These are phyloP conservation scores for Huntiella decipiens DNA, from an alignment of 2,329 filamentous ascomycete genomes.

Conservation along the genomic window DNA sequence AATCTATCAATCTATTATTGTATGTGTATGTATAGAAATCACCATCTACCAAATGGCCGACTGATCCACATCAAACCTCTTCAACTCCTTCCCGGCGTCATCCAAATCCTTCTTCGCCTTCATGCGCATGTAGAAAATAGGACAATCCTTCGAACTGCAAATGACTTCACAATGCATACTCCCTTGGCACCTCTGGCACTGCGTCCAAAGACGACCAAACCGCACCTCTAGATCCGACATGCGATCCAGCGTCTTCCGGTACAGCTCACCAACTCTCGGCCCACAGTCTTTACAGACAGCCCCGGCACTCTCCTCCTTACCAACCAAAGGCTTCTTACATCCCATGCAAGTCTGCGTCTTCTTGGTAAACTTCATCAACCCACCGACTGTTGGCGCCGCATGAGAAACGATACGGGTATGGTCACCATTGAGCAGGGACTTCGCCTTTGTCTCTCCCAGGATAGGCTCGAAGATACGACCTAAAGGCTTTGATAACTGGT, in stretches of 20 bases:
- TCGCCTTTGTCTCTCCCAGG: constrained; percentile 78
- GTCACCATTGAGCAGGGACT: constrained; percentile 69
- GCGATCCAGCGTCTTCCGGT: constrained; percentile 75
- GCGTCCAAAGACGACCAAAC: constrained; percentile 88
- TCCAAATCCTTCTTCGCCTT: constrained; percentile 99
- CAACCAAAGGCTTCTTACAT: constrained; percentile 85
- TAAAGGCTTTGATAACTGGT: constrained; percentile 88
- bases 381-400: constrained; percentile 75
- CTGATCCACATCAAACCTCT: constrained; percentile 72
- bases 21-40: neutral
- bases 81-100: constrained; percentile 77
- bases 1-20: neutral
- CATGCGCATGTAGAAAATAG: constrained; percentile 99
- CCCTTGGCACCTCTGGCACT: constrained; percentile 93
- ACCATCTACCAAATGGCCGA: constrained; percentile 37
- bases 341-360: constrained; percentile 98
- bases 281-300: constrained; percentile 79
- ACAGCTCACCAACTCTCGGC: constrained; percentile 74
- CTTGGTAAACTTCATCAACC: constrained; percentile 95
- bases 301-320: constrained; percentile 59
- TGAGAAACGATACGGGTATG: constrained; percentile 92
- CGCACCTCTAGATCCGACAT: constrained; percentile 83
- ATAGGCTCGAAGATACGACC: constrained; percentile 96
- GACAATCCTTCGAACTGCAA: constrained; percentile 87
- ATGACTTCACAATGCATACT: constrained; percentile 98